Base-by-base conservation (phyloP, 164 flowering plant genomes). In the Kingdonia uniflora region DNA sequence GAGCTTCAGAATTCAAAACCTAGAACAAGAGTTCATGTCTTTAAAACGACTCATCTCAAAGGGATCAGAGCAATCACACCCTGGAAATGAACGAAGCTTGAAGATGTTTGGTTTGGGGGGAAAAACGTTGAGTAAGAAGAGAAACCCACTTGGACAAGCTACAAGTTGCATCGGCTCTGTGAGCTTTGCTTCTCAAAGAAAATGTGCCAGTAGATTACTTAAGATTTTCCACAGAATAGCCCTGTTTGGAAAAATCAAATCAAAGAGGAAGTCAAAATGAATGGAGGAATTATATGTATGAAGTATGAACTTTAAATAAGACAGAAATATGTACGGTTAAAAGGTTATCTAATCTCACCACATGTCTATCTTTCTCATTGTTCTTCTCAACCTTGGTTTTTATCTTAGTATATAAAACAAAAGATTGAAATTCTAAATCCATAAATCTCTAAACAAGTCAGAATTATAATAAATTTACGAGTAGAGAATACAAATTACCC, bases 1-100 rank as follows among this genome's bases (percentile, higher is more conserved):
- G 17, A 84, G 95, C 71, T 84, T 87, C 62, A 78, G 97, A 63
- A 77, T 90, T 68, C 95, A 84, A 63, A 80, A 54, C 61, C 84
- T 90, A n/a, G 97, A 87, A 60, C 76, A 80, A 54, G 88, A 90
- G 53, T 82, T 86, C 54, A 26, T 68, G 55, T 74, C 88, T 24
- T 61, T 90, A 59, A 90, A 87, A 69, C 78, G 46, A 48, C 74
- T 54, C 14, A 51, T 44, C 2, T 43, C 74, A 2, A 70, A 73
- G 61, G 77, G 54, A 23, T 19, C 62, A 22, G 80, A 74, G 43
- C 47, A n/a, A n/a, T n/a, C 59, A 51, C 14, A 44, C 58, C 54
- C 74, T 33, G 56, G 15, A 16, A 71, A 52, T 49, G 41, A 41
- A 47, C 65, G 68, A 19, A 66, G 38, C 58, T 11, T 50, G 51